phyloP scores from a whole-genome alignment of 805 yeast genomes.

The Yamadazyma kitorensis region DNA sequence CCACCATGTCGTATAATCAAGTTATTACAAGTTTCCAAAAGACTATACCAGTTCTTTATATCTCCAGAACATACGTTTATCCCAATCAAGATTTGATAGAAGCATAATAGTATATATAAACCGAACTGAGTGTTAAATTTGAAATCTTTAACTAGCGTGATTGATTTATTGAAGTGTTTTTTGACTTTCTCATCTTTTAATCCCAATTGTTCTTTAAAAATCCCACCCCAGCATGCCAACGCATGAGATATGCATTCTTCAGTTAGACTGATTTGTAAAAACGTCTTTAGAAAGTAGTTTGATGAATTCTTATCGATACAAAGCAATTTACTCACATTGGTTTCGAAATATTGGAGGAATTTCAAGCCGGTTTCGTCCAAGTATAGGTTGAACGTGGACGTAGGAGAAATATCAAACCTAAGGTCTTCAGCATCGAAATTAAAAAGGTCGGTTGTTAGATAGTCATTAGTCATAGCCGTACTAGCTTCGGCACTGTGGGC shows the following conservation, averaged over 20 bases:
- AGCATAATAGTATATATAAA: constrained; percentile 3
- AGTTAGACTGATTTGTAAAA: constrained; percentile 4
- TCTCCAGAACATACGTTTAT: constrained; percentile 21
- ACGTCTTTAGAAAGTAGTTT: constrained; percentile 6
- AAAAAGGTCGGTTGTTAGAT: too few relatives aligned
- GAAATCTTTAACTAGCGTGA: neutral
- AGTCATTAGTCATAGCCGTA: too few relatives aligned
- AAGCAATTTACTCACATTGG: constrained; percentile 2
- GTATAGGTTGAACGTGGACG: constrained; percentile 4
- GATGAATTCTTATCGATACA: neutral
- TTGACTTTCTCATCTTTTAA: constrained; percentile 2
- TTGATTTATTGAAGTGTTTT: constrained; percentile 3
- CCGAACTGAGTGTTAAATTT: neutral
- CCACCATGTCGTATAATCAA: constrained; percentile 16
- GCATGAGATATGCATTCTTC: constrained; percentile 8
- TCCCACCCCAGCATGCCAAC: constrained; percentile 8
- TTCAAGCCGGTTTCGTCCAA: constrained; percentile 6
- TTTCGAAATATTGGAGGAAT: constrained; percentile 6
- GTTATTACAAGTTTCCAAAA: constrained; percentile 1
- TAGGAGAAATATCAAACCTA: constrained; percentile 1
- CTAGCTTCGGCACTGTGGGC: too few relatives aligned
- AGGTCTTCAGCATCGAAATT: neutral
- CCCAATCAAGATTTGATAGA: constrained; percentile 8
- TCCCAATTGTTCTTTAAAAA: constrained; percentile 3
- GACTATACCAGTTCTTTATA: constrained; percentile 14